Evolutionary conservation across 768 basidiomycete species (phyloP), one percentile per base, ranked within the genome.

Genomic region (Lepiota venenata): DNA sequence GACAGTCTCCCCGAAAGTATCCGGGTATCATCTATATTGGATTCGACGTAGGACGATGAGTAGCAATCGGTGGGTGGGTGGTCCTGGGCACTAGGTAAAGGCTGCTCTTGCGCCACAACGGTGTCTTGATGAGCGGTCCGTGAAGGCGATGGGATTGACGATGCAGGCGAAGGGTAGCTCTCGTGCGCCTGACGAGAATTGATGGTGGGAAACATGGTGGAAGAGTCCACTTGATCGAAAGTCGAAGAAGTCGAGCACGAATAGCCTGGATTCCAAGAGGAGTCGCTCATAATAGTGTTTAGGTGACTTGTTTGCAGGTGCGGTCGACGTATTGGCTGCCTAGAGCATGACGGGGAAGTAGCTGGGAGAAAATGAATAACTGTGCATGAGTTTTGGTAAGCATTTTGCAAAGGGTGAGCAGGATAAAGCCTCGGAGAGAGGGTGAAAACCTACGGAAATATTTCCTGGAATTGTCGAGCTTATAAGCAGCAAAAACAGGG

Each of bases 91-190:
- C 15, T 55, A 12, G 37, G 27, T 27, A 55, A 14, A 14, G 35
- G n/a, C 20, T 54, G 52, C 4, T 54, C 52, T 38, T 54, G 52
- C 29, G 52, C 18, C 12, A 18, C 36, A 6, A 46, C 18, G n/a
- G 52, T 29, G 8, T 55, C 53, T 42, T 41, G 53, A 21, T 55
- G 53, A 40, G 41, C 46, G 16, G 52, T 29, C 14, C 53, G 53
- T 16, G 53, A 55, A n/a, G 53, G 53, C 15, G 53, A 55, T 35
- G 53, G 47, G 15, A 55, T 55, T 21, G 53, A 55, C 29, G 52
- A 47, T 40, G 53, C 53, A 40, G 53, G 53, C 39, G 53, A 55
- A 14, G 53, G 53, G 46, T 55, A 55, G 47, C 46, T 55, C 40
- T 55, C 53, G 18, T 55, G 53, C 7, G 53, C 50, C 32, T 51